These are phyloP conservation scores for Talaromyces sp. DNA, from an alignment of 2,329 filamentous ascomycete genomes.

Conservation along the genomic window DNA sequence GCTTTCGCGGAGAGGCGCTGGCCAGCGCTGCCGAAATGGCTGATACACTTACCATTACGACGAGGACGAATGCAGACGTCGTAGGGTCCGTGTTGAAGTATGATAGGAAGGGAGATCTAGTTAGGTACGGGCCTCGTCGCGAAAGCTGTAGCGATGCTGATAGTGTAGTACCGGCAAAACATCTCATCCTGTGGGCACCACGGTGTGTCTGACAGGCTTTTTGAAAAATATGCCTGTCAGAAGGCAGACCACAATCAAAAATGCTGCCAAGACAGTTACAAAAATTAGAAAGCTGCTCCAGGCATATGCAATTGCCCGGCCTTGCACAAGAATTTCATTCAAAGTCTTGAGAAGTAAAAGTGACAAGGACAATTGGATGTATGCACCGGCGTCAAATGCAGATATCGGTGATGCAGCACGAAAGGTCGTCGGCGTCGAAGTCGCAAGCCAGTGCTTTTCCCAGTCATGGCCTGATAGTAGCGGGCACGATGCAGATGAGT, in stretches of 20 bases:
- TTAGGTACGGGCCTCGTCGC: conserved; percentile 27
- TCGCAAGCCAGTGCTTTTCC: conserved; percentile 44
- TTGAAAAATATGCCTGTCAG: conserved; percentile 56
- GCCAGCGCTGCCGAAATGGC: conserved; percentile 57
- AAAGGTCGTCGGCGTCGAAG: conserved; percentile 51
- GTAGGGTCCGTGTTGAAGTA: conserved; percentile 49
- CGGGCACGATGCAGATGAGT: conserved; percentile 12
- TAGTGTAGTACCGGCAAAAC: conserved; percentile 28
- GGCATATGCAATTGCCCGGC: conserved; percentile 55
- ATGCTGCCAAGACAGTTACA: conserved; percentile 42
- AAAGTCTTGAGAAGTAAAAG: conserved; percentile 54
- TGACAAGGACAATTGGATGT: conserved; percentile 55
- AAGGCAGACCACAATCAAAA: conserved; percentile 49
- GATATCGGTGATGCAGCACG: conserved; percentile 48
- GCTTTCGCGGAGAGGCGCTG: conserved; percentile 61
- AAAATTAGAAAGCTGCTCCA: conserved; percentile 51
- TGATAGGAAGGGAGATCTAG: conserved; percentile 44
- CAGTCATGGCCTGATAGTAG: conserved; percentile 21
- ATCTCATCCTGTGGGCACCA: conserved; percentile 57
- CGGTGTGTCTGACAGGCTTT: conserved; percentile 51
- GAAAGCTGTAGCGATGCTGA: conserved; percentile 4
- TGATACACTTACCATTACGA: conserved; percentile 47
- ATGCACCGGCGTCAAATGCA: conserved; percentile 47
- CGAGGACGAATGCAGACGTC: conserved; percentile 51
- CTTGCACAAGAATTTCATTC: conserved; percentile 50